phyloP scores from a whole-genome alignment of 2,329 filamentous ascomycete genomes.

The Arthrobotrys pseudoclavata region DNA sequence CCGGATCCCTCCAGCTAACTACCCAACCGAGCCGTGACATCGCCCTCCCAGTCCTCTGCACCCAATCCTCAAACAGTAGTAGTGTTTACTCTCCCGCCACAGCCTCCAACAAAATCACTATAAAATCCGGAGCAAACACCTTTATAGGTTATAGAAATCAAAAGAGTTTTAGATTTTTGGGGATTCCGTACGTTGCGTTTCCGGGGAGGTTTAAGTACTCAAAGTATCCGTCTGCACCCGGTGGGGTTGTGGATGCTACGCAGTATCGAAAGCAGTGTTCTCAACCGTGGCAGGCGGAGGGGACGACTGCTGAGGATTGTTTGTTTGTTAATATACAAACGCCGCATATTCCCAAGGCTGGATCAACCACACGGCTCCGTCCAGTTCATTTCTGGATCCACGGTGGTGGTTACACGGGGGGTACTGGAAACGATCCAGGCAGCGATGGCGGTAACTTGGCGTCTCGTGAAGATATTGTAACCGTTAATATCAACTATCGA shows the following conservation, averaged over 20 bases:
- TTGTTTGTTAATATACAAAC: constrained; percentile 70
- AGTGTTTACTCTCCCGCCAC: constrained; percentile 63
- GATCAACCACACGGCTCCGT: constrained; percentile 64
- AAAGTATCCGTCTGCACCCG: constrained; percentile 67
- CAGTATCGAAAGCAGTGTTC: constrained; percentile 68
- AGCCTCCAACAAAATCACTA: constrained; percentile 64
- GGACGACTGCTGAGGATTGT: constrained; percentile 68
- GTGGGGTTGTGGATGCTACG: constrained; percentile 68
- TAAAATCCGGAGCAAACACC: constrained; percentile 66
- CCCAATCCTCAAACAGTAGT: constrained; percentile 66
- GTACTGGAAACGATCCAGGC: constrained; percentile 67
- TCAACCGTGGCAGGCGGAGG: constrained; percentile 63
- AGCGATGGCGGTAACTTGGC: constrained; percentile 73
- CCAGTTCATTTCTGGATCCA: constrained; percentile 71
- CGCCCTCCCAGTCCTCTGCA: constrained; percentile 70
- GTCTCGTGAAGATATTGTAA: constrained; percentile 73
- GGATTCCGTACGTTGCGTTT: constrained; percentile 69
- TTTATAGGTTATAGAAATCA: constrained; percentile 71
- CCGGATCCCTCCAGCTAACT: constrained; percentile 65
- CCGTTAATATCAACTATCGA: constrained; percentile 75
- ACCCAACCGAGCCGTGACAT: constrained; percentile 63
- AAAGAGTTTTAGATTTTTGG: constrained; percentile 71
- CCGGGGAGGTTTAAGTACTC: constrained; percentile 69
- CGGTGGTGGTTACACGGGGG: constrained; percentile 72
- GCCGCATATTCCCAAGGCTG: constrained; percentile 67